phyloP scores from a whole-genome alignment of 2,329 filamentous ascomycete genomes.

The Pseudogymnoascus sp. region DNA sequence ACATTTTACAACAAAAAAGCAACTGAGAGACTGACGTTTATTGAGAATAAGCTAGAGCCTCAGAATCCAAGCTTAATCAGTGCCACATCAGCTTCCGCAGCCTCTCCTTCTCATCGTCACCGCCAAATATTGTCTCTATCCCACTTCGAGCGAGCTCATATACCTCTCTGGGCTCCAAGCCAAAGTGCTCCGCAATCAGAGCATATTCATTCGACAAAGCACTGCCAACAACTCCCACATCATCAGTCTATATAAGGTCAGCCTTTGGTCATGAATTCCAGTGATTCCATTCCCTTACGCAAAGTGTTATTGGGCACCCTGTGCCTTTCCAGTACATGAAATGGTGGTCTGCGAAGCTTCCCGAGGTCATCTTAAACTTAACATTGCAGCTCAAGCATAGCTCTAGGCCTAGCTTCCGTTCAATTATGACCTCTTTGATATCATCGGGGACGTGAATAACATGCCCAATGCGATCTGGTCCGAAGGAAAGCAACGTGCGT shows the following conservation, averaged over 20 bases:
- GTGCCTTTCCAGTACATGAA: slow-evolving; percentile 63
- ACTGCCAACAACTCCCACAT: slow-evolving; percentile 74
- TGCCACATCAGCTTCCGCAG: slow-evolving; percentile 44
- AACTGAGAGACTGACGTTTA: neutral
- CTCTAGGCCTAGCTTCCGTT: slow-evolving; percentile 56
- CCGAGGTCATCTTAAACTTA: slow-evolving; percentile 61
- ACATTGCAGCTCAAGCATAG: slow-evolving; percentile 77
- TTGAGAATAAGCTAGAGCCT: neutral
- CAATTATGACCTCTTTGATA: slow-evolving; percentile 47
- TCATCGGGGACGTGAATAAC: slow-evolving; percentile 63
- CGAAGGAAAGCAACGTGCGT: slow-evolving; percentile 52
- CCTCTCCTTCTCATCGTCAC: slow-evolving; percentile 50
- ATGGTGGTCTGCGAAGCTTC: slow-evolving; percentile 60
- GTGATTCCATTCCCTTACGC: slow-evolving; percentile 45
- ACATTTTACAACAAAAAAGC: neutral
- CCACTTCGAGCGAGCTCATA: slow-evolving; percentile 50
- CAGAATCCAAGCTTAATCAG: neutral
- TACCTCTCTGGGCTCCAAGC: slow-evolving; percentile 39
- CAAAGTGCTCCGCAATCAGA: slow-evolving; percentile 63
- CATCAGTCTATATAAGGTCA: slow-evolving; percentile 56
- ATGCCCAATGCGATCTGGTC: slow-evolving; percentile 64
- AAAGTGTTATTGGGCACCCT: slow-evolving; percentile 54
- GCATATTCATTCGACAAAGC: slow-evolving; percentile 68
- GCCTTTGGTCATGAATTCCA: neutral
- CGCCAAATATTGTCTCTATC: slow-evolving; percentile 59